Conservation (phyloP, 768 basidiomycete genomes). For the Boletellus sp. region DNA sequence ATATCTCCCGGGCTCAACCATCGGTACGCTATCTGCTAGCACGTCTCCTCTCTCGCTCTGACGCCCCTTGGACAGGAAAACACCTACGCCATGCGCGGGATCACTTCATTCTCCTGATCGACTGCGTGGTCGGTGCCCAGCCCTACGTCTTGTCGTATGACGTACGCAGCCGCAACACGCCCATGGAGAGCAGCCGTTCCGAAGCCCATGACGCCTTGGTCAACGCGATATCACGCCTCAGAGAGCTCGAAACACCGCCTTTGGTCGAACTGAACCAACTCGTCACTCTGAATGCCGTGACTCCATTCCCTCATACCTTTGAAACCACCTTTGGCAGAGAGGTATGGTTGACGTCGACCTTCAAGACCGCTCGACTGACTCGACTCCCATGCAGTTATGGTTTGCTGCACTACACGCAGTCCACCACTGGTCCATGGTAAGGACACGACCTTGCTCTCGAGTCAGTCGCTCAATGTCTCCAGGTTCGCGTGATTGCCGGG, state of each 20-base stretch:
- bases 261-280: slow-evolving; percentile 47
- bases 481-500: slow-evolving; percentile 82
- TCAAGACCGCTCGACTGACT: slow-evolving; percentile 1
- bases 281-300: slow-evolving; percentile 76
- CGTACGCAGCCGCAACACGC: slow-evolving; percentile 69
- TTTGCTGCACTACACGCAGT: slow-evolving; percentile 83
- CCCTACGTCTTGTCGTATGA: slow-evolving; percentile 71
- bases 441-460: slow-evolving; percentile 14
- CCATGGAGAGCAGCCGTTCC: slow-evolving; percentile 69
- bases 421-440: slow-evolving; percentile 89
- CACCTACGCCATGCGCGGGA: slow-evolving; percentile 83
- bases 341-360: slow-evolving; percentile 36
- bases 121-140: slow-evolving; percentile 44
- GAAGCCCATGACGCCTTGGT: slow-evolving; percentile 57
- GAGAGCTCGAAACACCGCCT: slow-evolving; percentile 43
- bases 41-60: background rate
- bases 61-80: slow-evolving; percentile 53
- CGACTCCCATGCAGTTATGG: slow-evolving; percentile 56
- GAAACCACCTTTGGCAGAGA: slow-evolving; percentile 82
- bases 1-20: slow-evolving; percentile 82
- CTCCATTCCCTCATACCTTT: slow-evolving; percentile 71
- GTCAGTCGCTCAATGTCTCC: slow-evolving; percentile 1
- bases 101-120: slow-evolving; percentile 69
- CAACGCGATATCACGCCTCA: slow-evolving; percentile 54
- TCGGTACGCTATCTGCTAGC: slow-evolving; percentile 46